Percentiles rank a stretch among this genome's conserved stretches.
These are phyloP conservation scores for Aspergillus sp. DNA, from an alignment of 2,329 filamentous ascomycete species.

Conservation along the genomic window DNA sequence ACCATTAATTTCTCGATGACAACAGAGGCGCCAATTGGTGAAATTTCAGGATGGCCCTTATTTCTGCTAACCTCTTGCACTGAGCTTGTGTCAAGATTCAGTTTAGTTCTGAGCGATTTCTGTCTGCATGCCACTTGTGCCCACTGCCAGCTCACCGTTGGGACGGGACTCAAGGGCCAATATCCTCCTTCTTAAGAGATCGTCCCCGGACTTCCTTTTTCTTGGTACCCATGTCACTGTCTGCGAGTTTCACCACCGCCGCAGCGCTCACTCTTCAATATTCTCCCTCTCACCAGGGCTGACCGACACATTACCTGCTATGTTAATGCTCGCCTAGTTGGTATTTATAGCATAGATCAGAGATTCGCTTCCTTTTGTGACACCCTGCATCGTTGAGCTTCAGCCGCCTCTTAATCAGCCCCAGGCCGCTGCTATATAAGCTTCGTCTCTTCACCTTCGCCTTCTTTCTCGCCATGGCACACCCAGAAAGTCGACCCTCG, in stretches of 20 bases:
- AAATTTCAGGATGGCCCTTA: constrained; percentile 1
- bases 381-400: background rate
- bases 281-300: background rate
- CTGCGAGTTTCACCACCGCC: background rate
- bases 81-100: background rate
- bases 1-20: constrained; percentile 3
- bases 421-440: background rate
- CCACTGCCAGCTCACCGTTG: constrained; percentile 12
- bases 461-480: background rate
- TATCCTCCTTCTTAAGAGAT: constrained; percentile 2
- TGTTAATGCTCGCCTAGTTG: background rate
- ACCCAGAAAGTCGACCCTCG: constrained; percentile 5
- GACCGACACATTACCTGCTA: background rate
- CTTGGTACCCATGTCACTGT: background rate
- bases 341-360: background rate
- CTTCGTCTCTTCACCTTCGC: background rate
- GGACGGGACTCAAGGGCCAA: background rate
- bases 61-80: constrained; percentile 5
- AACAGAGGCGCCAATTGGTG: background rate
- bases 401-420: background rate
- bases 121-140: constrained; percentile 8
- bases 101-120: constrained; percentile 6
- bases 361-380: background rate
- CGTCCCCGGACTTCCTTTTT: constrained; percentile 3
- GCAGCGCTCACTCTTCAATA: background rate